Conservation (phyloP, 2,329 filamentous ascomycete genomes). For the Orbilia blumenaviensis region DNA sequence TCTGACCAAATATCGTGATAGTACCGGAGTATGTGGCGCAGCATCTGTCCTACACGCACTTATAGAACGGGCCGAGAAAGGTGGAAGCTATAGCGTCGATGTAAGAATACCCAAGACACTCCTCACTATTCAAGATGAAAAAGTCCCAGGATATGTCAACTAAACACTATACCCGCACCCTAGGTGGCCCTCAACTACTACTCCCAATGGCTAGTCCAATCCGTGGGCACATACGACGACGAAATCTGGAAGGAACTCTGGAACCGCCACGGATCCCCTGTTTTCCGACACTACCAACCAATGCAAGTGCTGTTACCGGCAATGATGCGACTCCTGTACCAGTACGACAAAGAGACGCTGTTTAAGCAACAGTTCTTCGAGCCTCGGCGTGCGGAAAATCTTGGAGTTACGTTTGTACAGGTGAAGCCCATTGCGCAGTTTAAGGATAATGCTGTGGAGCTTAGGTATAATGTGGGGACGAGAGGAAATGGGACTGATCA, state of each 20-base stretch:
- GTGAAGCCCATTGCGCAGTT: constrained; percentile 64
- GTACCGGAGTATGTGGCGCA: constrained; percentile 63
- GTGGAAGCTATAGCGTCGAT: constrained; percentile 62
- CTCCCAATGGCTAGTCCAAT: constrained; percentile 62
- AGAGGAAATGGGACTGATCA: constrained; percentile 66
- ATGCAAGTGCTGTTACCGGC: constrained; percentile 63
- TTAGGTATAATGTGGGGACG: constrained; percentile 65
- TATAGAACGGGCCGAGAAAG: constrained; percentile 60
- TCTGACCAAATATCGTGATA: neutral
- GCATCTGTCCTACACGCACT: constrained; percentile 63
- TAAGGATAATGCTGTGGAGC: constrained; percentile 60
- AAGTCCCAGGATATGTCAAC: neutral
- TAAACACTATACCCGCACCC: too few species aligned
- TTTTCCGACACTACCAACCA: constrained; percentile 66
- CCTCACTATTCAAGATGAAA: neutral
- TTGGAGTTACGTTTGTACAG: constrained; percentile 61
- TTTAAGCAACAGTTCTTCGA: constrained; percentile 66
- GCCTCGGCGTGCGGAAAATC: constrained; percentile 60
- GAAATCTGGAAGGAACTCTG: constrained; percentile 65
- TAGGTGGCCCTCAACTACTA: constrained; percentile 62
- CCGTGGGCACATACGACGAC: constrained; percentile 61
- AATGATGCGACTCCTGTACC: constrained; percentile 59
- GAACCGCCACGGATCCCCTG: constrained; percentile 61
- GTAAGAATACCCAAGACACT: constrained; percentile 58
- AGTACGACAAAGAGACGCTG: constrained; percentile 61